phyloP scores from a whole-genome alignment of 495 filamentous ascomycete genomes.

The Filosporella fistucella region DNA sequence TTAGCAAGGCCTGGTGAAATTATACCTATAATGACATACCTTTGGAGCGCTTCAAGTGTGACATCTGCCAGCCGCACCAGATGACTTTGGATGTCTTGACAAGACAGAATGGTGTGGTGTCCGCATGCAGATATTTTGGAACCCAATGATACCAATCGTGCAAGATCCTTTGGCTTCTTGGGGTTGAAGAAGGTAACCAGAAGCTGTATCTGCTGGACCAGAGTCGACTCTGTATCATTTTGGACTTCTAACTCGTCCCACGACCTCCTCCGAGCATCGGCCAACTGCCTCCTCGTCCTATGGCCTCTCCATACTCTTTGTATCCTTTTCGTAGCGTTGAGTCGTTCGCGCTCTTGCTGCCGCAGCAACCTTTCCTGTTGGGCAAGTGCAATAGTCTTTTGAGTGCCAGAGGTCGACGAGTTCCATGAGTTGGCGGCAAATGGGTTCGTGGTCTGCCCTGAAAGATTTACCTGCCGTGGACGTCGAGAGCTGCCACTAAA shows the following conservation, averaged over 20 bases:
- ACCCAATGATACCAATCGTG: constrained; percentile 14
- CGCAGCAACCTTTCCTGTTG: constrained; percentile 77
- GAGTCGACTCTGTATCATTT: constrained; percentile 16
- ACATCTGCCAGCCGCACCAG: constrained; percentile 42
- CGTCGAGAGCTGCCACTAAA: constrained; percentile 86
- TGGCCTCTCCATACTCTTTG: constrained; percentile 85
- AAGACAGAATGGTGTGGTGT: constrained; percentile 10
- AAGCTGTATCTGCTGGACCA: constrained; percentile 22
- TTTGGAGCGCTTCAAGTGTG: constrained; percentile 36
- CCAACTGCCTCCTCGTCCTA: constrained; percentile 53
- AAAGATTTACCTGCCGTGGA: constrained; percentile 89
- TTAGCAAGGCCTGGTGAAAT: neutral
- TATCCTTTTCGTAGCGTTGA: constrained; percentile 68
- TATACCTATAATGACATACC: constrained; percentile 9
- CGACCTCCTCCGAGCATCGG: constrained; percentile 51
- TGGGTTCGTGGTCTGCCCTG: constrained; percentile 74
- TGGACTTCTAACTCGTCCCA: constrained; percentile 52
- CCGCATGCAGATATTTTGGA: constrained; percentile 10
- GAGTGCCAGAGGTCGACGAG: constrained; percentile 49
- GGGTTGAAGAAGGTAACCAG: constrained; percentile 28
- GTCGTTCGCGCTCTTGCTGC: constrained; percentile 75
- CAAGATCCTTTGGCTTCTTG: constrained; percentile 18
- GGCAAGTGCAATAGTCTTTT: constrained; percentile 76
- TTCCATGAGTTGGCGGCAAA: constrained; percentile 55
- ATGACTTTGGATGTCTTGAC: constrained; percentile 12